Evolutionary conservation across 192 early-diverging fungal genomes (phyloP), one percentile per base, ranked within the genome.

Genomic region (Geranomyces variabilis): DNA sequence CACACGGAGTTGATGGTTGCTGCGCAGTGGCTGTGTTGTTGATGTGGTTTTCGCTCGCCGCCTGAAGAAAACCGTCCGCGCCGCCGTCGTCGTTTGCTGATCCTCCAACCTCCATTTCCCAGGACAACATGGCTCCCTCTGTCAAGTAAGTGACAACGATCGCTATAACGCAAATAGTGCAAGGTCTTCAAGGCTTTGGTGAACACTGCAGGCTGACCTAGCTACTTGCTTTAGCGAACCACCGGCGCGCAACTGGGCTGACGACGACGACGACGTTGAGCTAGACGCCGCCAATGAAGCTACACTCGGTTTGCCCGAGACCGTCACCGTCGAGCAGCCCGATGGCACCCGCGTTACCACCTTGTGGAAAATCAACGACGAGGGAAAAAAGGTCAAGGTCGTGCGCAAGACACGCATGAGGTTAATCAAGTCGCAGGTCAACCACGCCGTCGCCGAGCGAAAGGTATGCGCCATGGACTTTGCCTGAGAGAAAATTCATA

Each of bases 311-410:
- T 77, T 81, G 34, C 59, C 76, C 34, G 74, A 82, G 63, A 79
- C 82, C 63, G 83, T 81, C 71, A 84, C 87, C 69, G 88, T 90
- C 45, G 87, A 88, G 62, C 90, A 83, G 49, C 47, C 64, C 21
- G 80, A 94, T 67, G 93, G 91, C 26, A 91, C 93, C 70, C 91
- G 90, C 75, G 89, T 89, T 9, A 84, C 93, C 59, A 86, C 92
- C 45, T 91, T 94, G 81, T 89, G 91, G 82, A 85, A 83, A 66
- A 79, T 82, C n/a, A 96, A 94, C 69, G 94, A 93, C 28, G 92
- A 94, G 51, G 94, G 95, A 75, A 92, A 94, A 76, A 93, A 89
- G 82, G 93, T 97, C 56, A 94, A 93, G 81, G 83, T 93, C 67
- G 94, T 93, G 24, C 85, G 90, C 57, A 89, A 89, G 67, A 91